These are phyloP conservation scores for Dicorynia guianensis DNA, from an alignment of 306 rosid species.

Conservation along the genomic window DNA sequence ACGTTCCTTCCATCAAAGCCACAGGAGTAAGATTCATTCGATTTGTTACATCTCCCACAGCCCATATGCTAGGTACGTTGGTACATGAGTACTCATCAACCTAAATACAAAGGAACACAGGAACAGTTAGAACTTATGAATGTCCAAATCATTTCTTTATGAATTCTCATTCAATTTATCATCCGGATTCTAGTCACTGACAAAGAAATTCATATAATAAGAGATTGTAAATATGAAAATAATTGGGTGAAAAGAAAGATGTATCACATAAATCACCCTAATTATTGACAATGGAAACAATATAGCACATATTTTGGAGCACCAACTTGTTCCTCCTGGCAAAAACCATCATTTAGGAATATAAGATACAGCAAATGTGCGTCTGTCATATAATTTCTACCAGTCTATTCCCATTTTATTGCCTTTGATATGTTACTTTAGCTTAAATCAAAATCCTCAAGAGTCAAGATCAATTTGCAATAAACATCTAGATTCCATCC, in stretches of 20 bases:
- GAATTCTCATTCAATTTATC: constrained; percentile 5
- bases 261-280: neutral
- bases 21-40: constrained; percentile 93
- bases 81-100: constrained; percentile 86
- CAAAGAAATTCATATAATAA: constrained; percentile 10
- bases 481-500: neutral
- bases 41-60: constrained; percentile 95
- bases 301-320: neutral
- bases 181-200: neutral
- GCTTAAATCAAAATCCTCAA: neutral
- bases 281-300: neutral
- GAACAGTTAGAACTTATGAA: constrained; percentile 27
- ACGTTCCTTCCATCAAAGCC: constrained; percentile 91
- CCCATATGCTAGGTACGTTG: constrained; percentile 85
- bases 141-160: constrained; percentile 7
- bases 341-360: neutral
- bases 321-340: neutral
- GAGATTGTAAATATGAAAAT: neutral
- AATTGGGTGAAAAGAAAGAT: too few species aligned
- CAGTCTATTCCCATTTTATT: neutral
- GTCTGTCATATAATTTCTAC: neutral
- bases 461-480: constrained; percentile 14
- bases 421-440: neutral
- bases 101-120: constrained; percentile 48
- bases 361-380: neutral